These are phyloP conservation scores for Oryza glumipatula DNA, from an alignment of 176 grass and related monocot genomes.

Conservation along the genomic window DNA sequence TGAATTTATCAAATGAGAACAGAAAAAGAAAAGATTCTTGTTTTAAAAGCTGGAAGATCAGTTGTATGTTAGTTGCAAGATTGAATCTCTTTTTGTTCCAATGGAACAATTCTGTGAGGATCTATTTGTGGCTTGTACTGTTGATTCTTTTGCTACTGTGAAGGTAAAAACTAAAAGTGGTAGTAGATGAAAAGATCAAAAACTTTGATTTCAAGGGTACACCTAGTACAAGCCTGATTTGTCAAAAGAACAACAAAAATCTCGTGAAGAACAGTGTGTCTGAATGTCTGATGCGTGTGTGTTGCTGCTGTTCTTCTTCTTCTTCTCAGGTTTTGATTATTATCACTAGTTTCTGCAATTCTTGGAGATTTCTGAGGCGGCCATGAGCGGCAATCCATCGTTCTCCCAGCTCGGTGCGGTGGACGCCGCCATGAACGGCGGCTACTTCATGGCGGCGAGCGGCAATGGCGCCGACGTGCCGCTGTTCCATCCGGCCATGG, in stretches of 20 bases:
- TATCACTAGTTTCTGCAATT: conserved; percentile 2
- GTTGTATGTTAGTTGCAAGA: not conserved
- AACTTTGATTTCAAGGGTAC: not conserved
- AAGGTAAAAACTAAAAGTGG: not conserved
- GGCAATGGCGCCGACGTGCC: conserved; percentile 38
- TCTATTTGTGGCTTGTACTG: not conserved
- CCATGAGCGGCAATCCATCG: conserved; percentile 39
- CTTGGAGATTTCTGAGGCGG: conserved; percentile 11
- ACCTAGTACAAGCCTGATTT: not conserved
- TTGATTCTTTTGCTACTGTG: not conserved
- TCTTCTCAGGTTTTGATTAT: conserved; percentile 21
- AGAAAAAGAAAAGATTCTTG: too few relatives aligned
- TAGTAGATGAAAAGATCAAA: not conserved
- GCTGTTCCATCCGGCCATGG: conserved; percentile 44
- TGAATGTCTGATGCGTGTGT: conserved; percentile 13
- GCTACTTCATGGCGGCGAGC: conserved; percentile 41
- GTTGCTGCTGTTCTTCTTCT: conserved; percentile 1
- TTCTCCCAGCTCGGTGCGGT: conserved; percentile 41
- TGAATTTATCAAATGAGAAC: not conserved
- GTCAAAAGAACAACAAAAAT: not conserved
- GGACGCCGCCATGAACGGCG: conserved; percentile 48
- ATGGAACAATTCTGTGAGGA: conserved; percentile 2
- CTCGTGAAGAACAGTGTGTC: conserved; percentile 13
- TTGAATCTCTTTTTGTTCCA: not conserved
- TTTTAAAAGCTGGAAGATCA: not conserved